Base-by-base conservation (phyloP, 164 flowering plant genomes). In the Sedum album region DNA sequence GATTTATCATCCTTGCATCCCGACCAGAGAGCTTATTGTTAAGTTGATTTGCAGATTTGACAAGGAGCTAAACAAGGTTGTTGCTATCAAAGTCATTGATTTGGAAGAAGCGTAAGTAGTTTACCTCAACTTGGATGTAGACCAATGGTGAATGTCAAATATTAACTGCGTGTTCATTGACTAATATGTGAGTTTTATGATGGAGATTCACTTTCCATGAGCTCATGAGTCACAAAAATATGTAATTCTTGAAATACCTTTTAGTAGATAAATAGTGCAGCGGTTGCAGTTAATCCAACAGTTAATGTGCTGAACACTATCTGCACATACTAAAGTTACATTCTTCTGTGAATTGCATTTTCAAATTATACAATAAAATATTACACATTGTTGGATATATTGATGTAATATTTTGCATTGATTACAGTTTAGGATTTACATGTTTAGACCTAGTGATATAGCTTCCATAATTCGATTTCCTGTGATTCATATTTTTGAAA, bases 21-120 rank as follows among this genome's bases (percentile, higher is more conserved):
- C 5, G 51, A 23, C 13, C 4, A 36, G 38, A 30, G 44, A 53
- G 25, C 55, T 14, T 38, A 28, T 9, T 46, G 28, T 39, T 46
- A 14, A 60, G 39, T 57, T 42, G 33, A 38, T 68, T 77, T 84
- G 74, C 86, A 94, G 99, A 82, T 90, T 86, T 82, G 99, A 94
- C 68, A 90, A 81, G 88, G 99, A 88, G 76, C 84, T 91, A 7
- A 90, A 87, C 82, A 90, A 81, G 77, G 91, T 76, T 63, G 96
- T 94, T 74, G 99, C 99, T 39, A 91, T 91, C 42, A 94, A 94
- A 81, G 97, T 91, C 57, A 91, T 94, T 76, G 99, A 94, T 79
- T 80, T 94, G 70, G 99, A 94, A 81, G 99, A 94, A 82, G 88
- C 99, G 99, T 94, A 79, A 91, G 99, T 87, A 51, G 67, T 21